Base-by-base conservation (phyloP, 2,329 filamentous ascomycete species). In the Stagonosporopsis vannaccii region DNA sequence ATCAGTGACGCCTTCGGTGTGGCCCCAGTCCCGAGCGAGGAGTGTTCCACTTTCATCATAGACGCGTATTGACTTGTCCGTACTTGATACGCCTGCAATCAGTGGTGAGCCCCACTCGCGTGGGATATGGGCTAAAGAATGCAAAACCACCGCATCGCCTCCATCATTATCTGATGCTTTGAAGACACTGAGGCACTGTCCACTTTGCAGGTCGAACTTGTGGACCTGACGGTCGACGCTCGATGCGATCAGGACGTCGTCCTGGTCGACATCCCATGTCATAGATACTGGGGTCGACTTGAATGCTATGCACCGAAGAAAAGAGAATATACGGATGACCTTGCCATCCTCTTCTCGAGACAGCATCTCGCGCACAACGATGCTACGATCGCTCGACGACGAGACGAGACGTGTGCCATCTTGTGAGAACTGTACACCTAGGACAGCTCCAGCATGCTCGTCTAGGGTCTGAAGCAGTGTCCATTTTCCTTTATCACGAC, bases 1-100 rank as follows among this genome's bases (percentile, higher is more conserved):
- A 58, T 93, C 93, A 47, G 91, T 96, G 61, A 99, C 92, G 8
- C 93, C 90, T 71, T 97, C 93, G 0, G 93, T 97, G 66, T 99
- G 95, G 1, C 95, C 95, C 86, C 92, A 97, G 77, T 98, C 95
- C 36, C 92, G 87, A 46, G 92, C 90, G 25, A 98, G 78, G 54
- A 99, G 88, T 1, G 81, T 79, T 8, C 94, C 93, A 37, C 86
- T 87, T 59, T 89, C 87, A 64, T 97, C 91, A 68, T 99, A 99
- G 15, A 99, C 80, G 32, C 95, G 84, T 52, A 99, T 89, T 0
- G 95, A 98, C 73, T 98, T 99, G 75, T 99, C 95, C 0, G 91
- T 97, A 66, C 93, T 93, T 8, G 94, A 97, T 11, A 95, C 84
- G n/a, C 92, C 93, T 17, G 95, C 83, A 47, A 99, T 82, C 46